These are phyloP conservation scores for Turnera subulata DNA, from an alignment of 345 rosid genomes.

Conservation along the genomic window DNA sequence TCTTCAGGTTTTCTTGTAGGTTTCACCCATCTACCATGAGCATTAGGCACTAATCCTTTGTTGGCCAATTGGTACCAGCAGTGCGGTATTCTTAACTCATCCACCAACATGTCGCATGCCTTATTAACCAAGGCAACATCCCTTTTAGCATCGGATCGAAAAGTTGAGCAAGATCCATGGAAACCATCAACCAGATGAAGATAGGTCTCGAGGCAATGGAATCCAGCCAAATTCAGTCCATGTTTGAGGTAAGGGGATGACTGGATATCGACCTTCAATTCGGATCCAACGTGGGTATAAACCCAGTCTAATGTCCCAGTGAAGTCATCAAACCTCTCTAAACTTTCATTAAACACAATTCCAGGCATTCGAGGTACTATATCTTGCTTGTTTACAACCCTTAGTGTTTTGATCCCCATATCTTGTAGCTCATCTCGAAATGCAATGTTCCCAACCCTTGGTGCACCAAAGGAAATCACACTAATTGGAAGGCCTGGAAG, in stretches of 20 bases:
- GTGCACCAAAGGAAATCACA: constrained; percentile 62
- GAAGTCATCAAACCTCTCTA: constrained; percentile 35
- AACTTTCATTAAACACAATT: constrained; percentile 39
- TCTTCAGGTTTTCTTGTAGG: constrained; percentile 62
- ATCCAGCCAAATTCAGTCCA: constrained; percentile 34
- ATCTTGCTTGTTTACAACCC: constrained; percentile 54
- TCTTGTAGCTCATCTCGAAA: constrained; percentile 45
- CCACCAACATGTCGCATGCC: constrained; percentile 44
- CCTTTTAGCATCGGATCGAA: constrained; percentile 50
- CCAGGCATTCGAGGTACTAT: constrained; percentile 62
- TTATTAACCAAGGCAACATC: constrained; percentile 61
- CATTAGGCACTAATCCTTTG: constrained; percentile 34
- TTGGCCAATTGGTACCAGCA: constrained; percentile 45
- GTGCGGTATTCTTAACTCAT: constrained; percentile 50
- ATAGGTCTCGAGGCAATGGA: constrained; percentile 54
- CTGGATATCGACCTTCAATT: constrained; percentile 41
- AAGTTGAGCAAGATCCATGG: constrained; percentile 34
- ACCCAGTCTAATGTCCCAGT: constrained; percentile 43
- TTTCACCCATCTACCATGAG: constrained; percentile 69
- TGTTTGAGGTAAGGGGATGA: constrained; percentile 45
- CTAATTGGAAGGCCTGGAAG: constrained; percentile 37
- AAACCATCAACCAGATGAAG: constrained; percentile 60
- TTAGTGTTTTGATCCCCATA: constrained; percentile 46
- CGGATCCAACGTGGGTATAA: constrained; percentile 57
- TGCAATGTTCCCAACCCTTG: constrained; percentile 59